These are phyloP conservation scores for Cordia subcordata DNA, from an alignment of 257 asterid species.

Conservation along the genomic window DNA sequence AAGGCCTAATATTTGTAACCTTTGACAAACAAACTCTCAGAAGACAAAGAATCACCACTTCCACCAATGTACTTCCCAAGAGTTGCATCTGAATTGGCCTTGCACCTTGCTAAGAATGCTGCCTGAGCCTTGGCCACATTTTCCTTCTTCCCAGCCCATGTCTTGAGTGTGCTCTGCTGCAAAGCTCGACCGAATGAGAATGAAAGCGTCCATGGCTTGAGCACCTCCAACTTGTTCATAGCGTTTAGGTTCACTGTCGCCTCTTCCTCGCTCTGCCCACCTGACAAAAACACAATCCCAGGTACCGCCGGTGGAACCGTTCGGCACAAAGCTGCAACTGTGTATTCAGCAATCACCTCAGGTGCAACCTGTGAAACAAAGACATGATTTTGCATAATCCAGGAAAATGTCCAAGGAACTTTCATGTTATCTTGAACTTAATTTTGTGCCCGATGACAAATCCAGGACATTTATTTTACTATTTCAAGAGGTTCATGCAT, in stretches of 20 bases:
- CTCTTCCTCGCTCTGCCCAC: conserved; percentile 91
- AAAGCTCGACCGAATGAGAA: conserved; percentile 82
- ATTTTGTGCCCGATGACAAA: no score
- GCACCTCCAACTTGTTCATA: conserved; percentile 62
- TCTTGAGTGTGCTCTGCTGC: conserved; percentile 76
- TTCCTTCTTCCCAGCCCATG: conserved; percentile 74
- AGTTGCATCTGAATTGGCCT: conserved; percentile 73
- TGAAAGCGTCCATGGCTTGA: conserved; percentile 78
- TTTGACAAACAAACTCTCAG: conserved; percentile 56
- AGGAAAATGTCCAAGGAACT: no score
- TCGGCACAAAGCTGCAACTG: conserved; percentile 59
- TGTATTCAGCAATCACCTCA: conserved; percentile 70
- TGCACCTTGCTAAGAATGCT: conserved; percentile 63
- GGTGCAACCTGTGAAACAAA: conserved; percentile 44
- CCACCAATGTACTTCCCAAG: conserved; percentile 65
- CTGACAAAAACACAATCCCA: conserved; percentile 74
- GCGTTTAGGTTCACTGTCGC: conserved; percentile 67
- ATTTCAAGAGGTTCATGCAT: not conserved
- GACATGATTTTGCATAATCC: not conserved
- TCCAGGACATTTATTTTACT: no score
- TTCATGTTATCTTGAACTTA: no score
- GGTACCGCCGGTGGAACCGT: conserved; percentile 95
- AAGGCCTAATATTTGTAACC: conserved; percentile 50
- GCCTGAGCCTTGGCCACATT: conserved; percentile 71
- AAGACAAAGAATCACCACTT: conserved; percentile 48